Conservation (phyloP, 805 yeast genomes). For the Groenewaldozyma salmanticensis region DNA sequence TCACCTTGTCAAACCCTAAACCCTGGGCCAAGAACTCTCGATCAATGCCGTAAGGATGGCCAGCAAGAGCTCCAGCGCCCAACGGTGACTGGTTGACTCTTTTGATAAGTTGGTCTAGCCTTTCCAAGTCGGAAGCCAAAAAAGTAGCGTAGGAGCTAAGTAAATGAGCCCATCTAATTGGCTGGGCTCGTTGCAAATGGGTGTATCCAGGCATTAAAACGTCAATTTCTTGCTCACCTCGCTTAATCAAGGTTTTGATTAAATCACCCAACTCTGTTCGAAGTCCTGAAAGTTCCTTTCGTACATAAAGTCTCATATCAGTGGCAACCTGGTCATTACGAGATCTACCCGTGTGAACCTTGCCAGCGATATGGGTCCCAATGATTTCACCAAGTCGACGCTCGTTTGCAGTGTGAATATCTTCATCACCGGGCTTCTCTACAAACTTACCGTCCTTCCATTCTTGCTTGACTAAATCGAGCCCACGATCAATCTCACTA, state of each 20-base stretch:
- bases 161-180: slow-evolving; percentile 99
- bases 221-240: slow-evolving; percentile 82
- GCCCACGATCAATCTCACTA: slow-evolving; percentile 72
- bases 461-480: slow-evolving; percentile 60
- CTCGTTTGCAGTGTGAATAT: slow-evolving; percentile 97
- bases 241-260: slow-evolving; percentile 53
- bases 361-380: slow-evolving; percentile 89
- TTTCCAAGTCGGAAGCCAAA: slow-evolving; percentile 79
- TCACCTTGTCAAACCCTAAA: slow-evolving; percentile 72
- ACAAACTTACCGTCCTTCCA: slow-evolving; percentile 66
- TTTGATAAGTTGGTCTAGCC: slow-evolving; percentile 68
- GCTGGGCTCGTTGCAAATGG: slow-evolving; percentile 97
- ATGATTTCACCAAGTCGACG: slow-evolving; percentile 94
- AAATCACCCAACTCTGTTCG: slow-evolving; percentile 49
- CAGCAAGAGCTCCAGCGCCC: slow-evolving; percentile 97
- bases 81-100: slow-evolving; percentile 85
- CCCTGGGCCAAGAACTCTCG: slow-evolving; percentile 77
- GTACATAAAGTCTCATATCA: slow-evolving; percentile 93
- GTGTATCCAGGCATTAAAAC: slow-evolving; percentile 98
- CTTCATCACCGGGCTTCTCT: slow-evolving; percentile 88
- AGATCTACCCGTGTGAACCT: slow-evolving; percentile 98
- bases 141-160: slow-evolving; percentile 89
- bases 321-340: slow-evolving; percentile 99
- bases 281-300: slow-evolving; percentile 58
- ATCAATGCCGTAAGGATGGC: slow-evolving; percentile 98